Percentiles rank a stretch among this genome's conserved stretches.
Evolutionary conservation across 164 flowering plant species (phyloP).

Genomic region (Saururus chinensis): DNA sequence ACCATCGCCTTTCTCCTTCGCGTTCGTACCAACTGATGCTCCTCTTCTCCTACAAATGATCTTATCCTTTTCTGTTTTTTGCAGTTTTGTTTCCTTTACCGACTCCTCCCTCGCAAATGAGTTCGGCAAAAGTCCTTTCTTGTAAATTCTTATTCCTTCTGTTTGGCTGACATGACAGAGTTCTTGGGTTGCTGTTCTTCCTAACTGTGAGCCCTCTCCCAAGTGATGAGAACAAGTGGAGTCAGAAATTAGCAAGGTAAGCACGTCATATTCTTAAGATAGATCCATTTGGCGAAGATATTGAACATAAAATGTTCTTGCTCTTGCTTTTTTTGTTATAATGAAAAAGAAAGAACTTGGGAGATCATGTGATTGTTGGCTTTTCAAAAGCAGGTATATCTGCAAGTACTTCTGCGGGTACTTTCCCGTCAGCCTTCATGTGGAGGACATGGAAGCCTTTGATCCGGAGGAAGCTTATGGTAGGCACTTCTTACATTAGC

Average conservation of each 20-base stretch:
- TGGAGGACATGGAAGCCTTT: slow-evolving; percentile 64
- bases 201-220: slow-evolving; percentile 42
- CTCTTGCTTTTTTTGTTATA: not conserved
- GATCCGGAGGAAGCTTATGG: slow-evolving; percentile 71
- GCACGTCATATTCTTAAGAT: not conserved
- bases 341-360: not conserved
- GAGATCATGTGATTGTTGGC: too few species aligned
- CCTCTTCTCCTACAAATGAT: not conserved
- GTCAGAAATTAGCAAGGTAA: slow-evolving; percentile 48
- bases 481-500: slow-evolving; percentile 13
- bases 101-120: not conserved
- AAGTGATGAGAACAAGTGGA: slow-evolving; percentile 37
- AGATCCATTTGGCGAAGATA: too few species aligned
- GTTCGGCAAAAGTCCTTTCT: too few species aligned
- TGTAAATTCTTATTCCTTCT: too few species aligned
- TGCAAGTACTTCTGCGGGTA: slow-evolving; percentile 69
- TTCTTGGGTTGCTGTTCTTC: slow-evolving; percentile 45
- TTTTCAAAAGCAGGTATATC: slow-evolving; percentile 40
- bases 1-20: slow-evolving; percentile 31
- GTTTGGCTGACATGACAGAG: not conserved
- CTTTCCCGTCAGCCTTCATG: slow-evolving; percentile 63
- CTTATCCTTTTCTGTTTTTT: not conserved
- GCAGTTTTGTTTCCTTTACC: not conserved
- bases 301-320: not conserved
- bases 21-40: slow-evolving; percentile 22